These are phyloP conservation scores for Microbotryomycetes sp. DNA, from an alignment of 1,284 basidiomycete genomes.

Conservation along the genomic window DNA sequence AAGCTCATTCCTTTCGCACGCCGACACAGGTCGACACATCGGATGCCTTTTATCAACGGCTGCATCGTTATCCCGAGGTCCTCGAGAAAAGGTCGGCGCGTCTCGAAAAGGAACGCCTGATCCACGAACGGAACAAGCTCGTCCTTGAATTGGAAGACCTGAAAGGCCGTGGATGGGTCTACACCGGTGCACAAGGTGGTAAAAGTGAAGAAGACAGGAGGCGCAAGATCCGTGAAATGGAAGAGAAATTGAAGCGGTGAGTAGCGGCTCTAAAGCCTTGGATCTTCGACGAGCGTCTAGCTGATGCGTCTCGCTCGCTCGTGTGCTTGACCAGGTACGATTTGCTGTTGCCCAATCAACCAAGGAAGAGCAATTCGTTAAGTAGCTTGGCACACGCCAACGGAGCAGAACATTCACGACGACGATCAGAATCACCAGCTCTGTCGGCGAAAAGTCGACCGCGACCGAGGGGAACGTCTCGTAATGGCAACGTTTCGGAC, in stretches of 20 bases:
- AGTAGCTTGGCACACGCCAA: conserved; percentile 5
- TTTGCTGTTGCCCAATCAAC: conserved; percentile 30
- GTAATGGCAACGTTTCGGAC: too few species aligned
- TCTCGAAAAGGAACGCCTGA: conserved; percentile 37
- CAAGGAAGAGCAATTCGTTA: conserved; percentile 30
- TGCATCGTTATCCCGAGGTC: conserved; percentile 37
- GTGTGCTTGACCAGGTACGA: conserved; percentile 20
- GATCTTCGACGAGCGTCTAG: neutral
- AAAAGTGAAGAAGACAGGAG: conserved; percentile 23
- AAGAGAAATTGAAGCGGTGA: conserved; percentile 19
- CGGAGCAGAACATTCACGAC: neutral
- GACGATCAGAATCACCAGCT: neutral
- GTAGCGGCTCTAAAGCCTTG: too few species aligned
- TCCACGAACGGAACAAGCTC: conserved; percentile 37
- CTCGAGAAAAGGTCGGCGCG: conserved; percentile 37
- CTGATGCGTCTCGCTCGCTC: neutral
- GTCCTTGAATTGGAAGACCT: conserved; percentile 33
- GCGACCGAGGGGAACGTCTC: too few species aligned
- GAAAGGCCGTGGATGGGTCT: conserved; percentile 20
- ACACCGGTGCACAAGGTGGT: conserved; percentile 14
- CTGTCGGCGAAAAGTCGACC: neutral
- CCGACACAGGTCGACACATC: conserved; percentile 34
- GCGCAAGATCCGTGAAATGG: conserved; percentile 14
- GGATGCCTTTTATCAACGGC: conserved; percentile 33
- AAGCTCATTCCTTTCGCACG: too few species aligned